These are phyloP conservation scores for Hygrocybe coccinea DNA, from an alignment of 768 basidiomycete genomes.

Conservation along the genomic window DNA sequence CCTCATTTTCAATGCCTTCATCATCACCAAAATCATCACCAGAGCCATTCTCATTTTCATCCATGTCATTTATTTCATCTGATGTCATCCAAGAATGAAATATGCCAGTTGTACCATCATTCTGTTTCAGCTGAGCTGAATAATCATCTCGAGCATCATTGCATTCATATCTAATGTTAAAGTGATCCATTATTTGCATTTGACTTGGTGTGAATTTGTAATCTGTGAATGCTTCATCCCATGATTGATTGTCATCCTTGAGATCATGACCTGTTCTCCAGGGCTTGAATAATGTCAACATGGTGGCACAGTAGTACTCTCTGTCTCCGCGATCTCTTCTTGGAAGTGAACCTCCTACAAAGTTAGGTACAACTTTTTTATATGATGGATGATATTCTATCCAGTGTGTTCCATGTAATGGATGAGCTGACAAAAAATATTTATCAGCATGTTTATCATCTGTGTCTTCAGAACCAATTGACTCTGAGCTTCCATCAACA, in stretches of 20 bases:
- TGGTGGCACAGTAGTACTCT: constrained; percentile 30
- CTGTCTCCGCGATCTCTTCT: constrained; percentile 25
- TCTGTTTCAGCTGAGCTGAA: constrained; percentile 7
- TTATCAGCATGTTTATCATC: too few relatives aligned
- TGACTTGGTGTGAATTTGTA: constrained; percentile 13
- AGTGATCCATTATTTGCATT: constrained; percentile 22
- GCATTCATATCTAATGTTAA: constrained; percentile 34
- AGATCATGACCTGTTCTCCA: constrained; percentile 27
- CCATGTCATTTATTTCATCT: background rate
- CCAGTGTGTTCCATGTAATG: too few relatives aligned
- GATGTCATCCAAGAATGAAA: background rate
- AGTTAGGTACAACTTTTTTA: constrained; percentile 21
- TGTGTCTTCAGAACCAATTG: too few relatives aligned
- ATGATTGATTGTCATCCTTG: constrained; percentile 14
- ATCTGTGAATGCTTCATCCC: constrained; percentile 23
- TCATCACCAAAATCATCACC: too few relatives aligned
- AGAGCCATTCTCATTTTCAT: too few relatives aligned
- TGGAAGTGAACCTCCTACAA: constrained; percentile 25
- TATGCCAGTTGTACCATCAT: background rate
- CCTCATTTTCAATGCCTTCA: too few relatives aligned
- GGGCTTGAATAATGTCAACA: constrained; percentile 5
- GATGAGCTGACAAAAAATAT: too few relatives aligned
- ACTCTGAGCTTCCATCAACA: too few relatives aligned
- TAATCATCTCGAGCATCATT: constrained; percentile 34
- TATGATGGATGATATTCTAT: too few relatives aligned